Percentiles rank a stretch among this genome's conserved stretches.
Evolutionary conservation across 2,329 filamentous ascomycete genomes (phyloP).

Genomic region (Ceratocystis papillata): DNA sequence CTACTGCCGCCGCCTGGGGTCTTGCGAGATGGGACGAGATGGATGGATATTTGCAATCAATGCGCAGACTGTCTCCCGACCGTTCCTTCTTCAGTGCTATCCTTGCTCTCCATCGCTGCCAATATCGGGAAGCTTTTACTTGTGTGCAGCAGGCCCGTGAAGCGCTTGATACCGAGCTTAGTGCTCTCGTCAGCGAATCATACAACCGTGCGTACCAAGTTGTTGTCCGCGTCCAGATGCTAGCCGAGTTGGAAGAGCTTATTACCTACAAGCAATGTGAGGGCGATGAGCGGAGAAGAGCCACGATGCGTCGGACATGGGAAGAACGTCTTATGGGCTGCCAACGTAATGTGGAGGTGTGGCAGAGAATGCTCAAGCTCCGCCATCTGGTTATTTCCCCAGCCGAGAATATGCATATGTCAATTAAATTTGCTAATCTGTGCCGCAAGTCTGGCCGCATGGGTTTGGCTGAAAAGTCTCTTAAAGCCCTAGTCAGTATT

Average conservation of each 20-base stretch:
- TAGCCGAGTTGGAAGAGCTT: slow-evolving; percentile 95
- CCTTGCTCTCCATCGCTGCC: slow-evolving; percentile 84
- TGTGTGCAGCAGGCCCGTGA: slow-evolving; percentile 89
- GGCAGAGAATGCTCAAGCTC: slow-evolving; percentile 95
- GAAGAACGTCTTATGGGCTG: slow-evolving; percentile 89
- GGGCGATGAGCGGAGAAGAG: slow-evolving; percentile 68
- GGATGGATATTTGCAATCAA: slow-evolving; percentile 91
- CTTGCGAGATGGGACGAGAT: slow-evolving; percentile 95
- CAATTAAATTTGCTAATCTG: slow-evolving; percentile 97
- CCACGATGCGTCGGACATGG: slow-evolving; percentile 87
- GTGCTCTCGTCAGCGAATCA: slow-evolving; percentile 91
- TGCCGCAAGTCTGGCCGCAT: slow-evolving; percentile 93
- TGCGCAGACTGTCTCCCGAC: slow-evolving; percentile 89
- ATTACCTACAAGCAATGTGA: slow-evolving; percentile 95
- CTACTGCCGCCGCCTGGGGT: slow-evolving; percentile 93
- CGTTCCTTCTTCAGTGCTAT: slow-evolving; percentile 97
- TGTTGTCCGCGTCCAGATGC: slow-evolving; percentile 97
- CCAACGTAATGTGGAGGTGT: slow-evolving; percentile 94
- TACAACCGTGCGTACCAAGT: slow-evolving; percentile 96
- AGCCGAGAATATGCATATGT: slow-evolving; percentile 94
- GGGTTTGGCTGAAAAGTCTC: slow-evolving; percentile 87
- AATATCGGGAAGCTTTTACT: slow-evolving; percentile 79
- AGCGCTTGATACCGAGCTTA: slow-evolving; percentile 88
- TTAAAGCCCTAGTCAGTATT: slow-evolving; percentile 76
- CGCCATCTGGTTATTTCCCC: slow-evolving; percentile 85